phyloP scores from a whole-genome alignment of 2,329 filamentous ascomycete species.

The Colletotrichum sp. region DNA sequence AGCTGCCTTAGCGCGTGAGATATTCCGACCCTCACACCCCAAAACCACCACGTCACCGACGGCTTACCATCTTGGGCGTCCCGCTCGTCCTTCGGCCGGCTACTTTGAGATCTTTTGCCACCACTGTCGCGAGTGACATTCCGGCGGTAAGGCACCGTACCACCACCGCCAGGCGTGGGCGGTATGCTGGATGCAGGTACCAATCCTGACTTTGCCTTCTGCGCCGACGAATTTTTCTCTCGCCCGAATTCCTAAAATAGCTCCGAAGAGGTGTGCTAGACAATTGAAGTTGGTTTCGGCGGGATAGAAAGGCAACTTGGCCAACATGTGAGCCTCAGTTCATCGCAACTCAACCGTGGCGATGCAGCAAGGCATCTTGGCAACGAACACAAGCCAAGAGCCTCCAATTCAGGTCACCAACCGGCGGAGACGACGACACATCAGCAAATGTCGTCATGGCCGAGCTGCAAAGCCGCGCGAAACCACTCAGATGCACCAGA shows the following conservation, averaged over 20 bases:
- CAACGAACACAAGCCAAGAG: background rate
- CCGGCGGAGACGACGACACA: background rate
- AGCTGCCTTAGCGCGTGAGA: background rate
- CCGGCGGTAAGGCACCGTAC: background rate
- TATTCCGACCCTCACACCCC: background rate
- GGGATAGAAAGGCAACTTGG: background rate
- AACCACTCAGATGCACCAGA: background rate
- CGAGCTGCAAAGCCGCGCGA: background rate
- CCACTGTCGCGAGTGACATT: background rate
- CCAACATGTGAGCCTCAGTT: background rate
- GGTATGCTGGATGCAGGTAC: slow-evolving; percentile 15
- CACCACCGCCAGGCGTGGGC: background rate
- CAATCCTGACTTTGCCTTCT: background rate
- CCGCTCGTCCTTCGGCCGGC: background rate
- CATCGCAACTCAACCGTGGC: background rate
- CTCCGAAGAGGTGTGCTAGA: background rate
- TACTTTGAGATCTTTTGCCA: background rate
- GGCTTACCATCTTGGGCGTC: slow-evolving; percentile 8
- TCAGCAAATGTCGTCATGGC: background rate
- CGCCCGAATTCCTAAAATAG: slow-evolving; percentile 1
- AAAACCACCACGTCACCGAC: background rate
- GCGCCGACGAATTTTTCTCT: background rate
- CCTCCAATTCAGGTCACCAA: background rate
- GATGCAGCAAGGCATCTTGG: background rate
- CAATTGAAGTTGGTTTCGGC: background rate